phyloP scores from a whole-genome alignment of 805 yeast species.

The Yueomyces sp. region DNA sequence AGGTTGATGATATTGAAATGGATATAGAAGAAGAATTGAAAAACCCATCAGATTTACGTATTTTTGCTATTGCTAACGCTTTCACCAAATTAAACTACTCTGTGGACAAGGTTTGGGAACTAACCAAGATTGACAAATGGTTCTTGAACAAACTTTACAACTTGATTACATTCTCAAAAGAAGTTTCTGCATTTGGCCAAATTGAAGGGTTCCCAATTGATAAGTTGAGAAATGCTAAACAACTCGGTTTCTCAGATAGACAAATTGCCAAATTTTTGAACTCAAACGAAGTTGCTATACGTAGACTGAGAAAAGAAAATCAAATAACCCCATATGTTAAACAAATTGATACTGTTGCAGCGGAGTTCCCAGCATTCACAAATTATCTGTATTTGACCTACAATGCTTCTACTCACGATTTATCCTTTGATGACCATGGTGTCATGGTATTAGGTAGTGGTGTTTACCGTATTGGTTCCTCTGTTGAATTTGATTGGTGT shows the following conservation, averaged over 20 bases:
- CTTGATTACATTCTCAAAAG: constrained; percentile 57
- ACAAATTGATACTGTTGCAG: constrained; percentile 97
- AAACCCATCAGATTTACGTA: constrained; percentile 94
- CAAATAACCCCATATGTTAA: constrained; percentile 87
- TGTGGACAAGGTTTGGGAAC: constrained; percentile 81
- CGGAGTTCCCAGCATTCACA: constrained; percentile 95
- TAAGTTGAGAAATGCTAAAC: constrained; percentile 76
- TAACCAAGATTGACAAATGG: constrained; percentile 94
- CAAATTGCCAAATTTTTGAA: constrained; percentile 83
- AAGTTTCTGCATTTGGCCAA: constrained; percentile 42
- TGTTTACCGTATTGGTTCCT: constrained; percentile 96
- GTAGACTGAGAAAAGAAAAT: constrained; percentile 75
- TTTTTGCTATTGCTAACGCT: constrained; percentile 94
- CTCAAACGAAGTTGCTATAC: constrained; percentile 85
- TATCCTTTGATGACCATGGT: constrained; percentile 83
- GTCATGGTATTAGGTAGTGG: constrained; percentile 95
- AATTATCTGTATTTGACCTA: constrained; percentile 91
- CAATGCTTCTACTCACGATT: constrained; percentile 80
- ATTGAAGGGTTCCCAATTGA: constrained; percentile 45
- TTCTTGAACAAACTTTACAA: constrained; percentile 76
- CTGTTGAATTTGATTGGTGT: constrained; percentile 99
- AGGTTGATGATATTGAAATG: constrained; percentile 67
- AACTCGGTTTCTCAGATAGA: constrained; percentile 92
- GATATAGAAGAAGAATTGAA: constrained; percentile 88
- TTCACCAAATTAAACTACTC: constrained; percentile 66